A percentile compares a stretch with the other conserved stretches of the same genome.
phyloP scores from a whole-genome alignment of 345 rosid species.

The Salix caprea region DNA sequence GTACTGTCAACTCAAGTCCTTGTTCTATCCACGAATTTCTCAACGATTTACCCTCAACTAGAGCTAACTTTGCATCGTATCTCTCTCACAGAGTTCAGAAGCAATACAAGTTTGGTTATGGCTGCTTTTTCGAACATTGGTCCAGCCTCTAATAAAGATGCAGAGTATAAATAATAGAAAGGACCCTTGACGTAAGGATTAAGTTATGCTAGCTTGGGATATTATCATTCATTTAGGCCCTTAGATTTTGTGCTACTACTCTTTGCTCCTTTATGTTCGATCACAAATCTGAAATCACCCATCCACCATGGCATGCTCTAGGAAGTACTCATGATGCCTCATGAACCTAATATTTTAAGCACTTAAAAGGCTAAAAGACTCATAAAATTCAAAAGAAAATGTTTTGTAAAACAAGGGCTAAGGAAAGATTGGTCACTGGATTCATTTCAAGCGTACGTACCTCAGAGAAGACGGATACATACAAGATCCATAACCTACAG shows the following conservation, averaged over 20 bases:
- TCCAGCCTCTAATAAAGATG: too few species aligned
- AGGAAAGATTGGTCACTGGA: not conserved
- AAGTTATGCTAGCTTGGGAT: not conserved
- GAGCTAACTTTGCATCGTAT: too few species aligned
- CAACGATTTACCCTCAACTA: too few species aligned
- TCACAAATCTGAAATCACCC: not conserved
- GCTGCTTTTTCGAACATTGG: not conserved
- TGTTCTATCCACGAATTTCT: too few species aligned
- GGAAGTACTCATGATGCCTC: not conserved
- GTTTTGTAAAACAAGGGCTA: not conserved
- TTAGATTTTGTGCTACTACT: not conserved
- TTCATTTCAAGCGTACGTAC: conserved; percentile 34
- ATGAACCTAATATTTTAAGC: not conserved
- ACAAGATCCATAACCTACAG: conserved; percentile 77
- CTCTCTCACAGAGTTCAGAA: not conserved
- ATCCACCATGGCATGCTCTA: not conserved
- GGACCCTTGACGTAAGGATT: not conserved
- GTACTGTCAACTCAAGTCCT: too few species aligned
- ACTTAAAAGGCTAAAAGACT: not conserved
- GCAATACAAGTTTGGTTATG: not conserved
- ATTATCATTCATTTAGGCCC: not conserved
- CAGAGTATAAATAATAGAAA: not conserved
- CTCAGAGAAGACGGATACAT: conserved; percentile 64
- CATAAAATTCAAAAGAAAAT: not conserved
- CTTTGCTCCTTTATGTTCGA: not conserved